A percentile compares a stretch with the other conserved stretches of the same genome.
Evolutionary conservation across 2,329 filamentous ascomycete genomes (phyloP).

Genomic region (Huntiella bhutanensis): DNA sequence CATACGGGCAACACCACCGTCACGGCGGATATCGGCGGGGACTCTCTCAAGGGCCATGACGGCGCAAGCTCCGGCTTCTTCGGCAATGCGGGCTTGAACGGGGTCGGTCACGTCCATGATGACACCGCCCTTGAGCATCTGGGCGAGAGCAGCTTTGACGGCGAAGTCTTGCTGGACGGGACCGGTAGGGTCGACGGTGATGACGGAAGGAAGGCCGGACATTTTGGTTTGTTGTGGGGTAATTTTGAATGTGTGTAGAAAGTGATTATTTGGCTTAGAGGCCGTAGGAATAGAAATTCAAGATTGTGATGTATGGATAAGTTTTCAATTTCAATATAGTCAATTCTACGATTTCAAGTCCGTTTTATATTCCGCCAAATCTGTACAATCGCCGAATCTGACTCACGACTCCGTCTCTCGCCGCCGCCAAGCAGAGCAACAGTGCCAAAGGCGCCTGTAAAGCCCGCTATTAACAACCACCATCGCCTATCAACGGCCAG

Average conservation of each 20-base stretch:
- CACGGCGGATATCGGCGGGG: conserved; percentile 79
- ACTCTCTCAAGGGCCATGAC: conserved; percentile 98
- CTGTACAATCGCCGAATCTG: no score
- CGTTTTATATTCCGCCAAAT: no score
- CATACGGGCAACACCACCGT: conserved; percentile 94
- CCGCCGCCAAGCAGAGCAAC: no score
- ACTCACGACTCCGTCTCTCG: no score
- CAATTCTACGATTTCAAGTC: background rate
- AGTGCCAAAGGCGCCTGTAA: no score
- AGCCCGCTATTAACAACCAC: no score
- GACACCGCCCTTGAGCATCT: conserved; percentile 97
- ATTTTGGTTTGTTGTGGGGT: conserved; percentile 1
- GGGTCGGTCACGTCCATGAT: conserved; percentile 98
- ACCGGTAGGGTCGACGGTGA: conserved; percentile 11
- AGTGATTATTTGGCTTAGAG: background rate
- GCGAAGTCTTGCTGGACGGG: conserved; percentile 39
- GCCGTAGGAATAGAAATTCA: background rate
- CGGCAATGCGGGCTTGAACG: conserved; percentile 86
- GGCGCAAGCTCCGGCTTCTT: conserved; percentile 85
- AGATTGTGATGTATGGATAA: background rate
- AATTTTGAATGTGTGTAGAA: background rate
- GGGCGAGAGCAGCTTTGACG: conserved; percentile 85
- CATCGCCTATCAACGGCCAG: no score
- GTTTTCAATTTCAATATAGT: background rate
- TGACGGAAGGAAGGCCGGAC: conserved; percentile 7